Base-by-base conservation (phyloP, 495 filamentous ascomycete genomes). In the Daldinia loculata region DNA sequence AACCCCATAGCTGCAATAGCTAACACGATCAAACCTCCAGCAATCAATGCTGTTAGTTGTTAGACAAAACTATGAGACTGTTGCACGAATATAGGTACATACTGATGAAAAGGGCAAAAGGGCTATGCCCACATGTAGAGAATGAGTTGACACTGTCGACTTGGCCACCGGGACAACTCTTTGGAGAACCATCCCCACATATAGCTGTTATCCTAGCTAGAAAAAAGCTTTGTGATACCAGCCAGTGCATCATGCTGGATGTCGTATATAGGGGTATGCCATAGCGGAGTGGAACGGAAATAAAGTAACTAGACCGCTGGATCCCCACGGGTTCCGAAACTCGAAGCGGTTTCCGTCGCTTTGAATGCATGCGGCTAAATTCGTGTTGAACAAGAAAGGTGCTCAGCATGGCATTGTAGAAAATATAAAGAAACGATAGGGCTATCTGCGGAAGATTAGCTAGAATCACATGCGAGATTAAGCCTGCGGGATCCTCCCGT, bases 201-300 rank as follows among this genome's bases (percentile, higher is more conserved):
- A 45, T 45, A 45, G 24, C 51, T 8, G 29, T 24, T 51, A 17
- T 66, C 1, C 67, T 68, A 2, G 74, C 71, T 6, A 82, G 73
- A 61, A 82, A 85, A 0, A 83, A 55, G 22, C 76, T 77, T 58
- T 86, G 79, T 0, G 81, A 83, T 6, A 80, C 61, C 1, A 81
- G 74, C 81, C 82, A 83, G 52, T 84, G 83, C 1, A 80, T 59
- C 3, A 75, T 3, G 2, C 61, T 70, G 9, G 72, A 74, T 17
- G 52, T 19, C 5, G 61, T 29, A 15, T 76, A 48, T 0, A 84
- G 56, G 0, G 80, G 81, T 6, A 84, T 36, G 1, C 72, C 75
- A 41, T 83, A 84, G 12, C 76, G 69, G 9, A 80, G 77, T 6
- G 83, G 82, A 1, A 84, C 59, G 4, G 75, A 69, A 17, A 84